Percentiles rank a stretch among this genome's conserved stretches.
Evolutionary conservation across 805 yeast species (phyloP).

Genomic region (Lachancea thermotolerans): DNA sequence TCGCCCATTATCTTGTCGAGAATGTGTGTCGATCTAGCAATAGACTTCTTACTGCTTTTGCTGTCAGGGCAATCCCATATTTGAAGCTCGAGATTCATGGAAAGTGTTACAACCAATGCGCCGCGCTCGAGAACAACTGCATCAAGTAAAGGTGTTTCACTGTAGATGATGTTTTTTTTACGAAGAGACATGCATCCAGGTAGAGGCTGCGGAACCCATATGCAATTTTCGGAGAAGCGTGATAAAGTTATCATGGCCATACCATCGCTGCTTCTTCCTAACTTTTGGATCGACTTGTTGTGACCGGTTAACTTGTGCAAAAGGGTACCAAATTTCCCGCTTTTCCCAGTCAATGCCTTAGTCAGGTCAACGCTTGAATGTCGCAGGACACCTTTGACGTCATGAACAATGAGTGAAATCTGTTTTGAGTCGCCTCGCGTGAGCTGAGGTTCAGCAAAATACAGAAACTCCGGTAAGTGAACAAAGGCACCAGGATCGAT

Average conservation of each 20-base stretch:
- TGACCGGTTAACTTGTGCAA: constrained; percentile 76
- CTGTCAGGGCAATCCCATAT: constrained; percentile 53
- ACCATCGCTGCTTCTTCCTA: constrained; percentile 65
- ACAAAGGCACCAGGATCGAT: constrained; percentile 25
- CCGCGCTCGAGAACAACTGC: constrained; percentile 48
- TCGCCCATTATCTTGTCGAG: constrained; percentile 7
- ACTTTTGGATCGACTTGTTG: constrained; percentile 63
- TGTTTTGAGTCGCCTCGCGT: constrained; percentile 21
- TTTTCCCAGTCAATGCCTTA: constrained; percentile 15
- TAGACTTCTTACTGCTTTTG: constrained; percentile 18
- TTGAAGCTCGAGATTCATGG: constrained; percentile 38
- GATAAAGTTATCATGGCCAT: constrained; percentile 51
- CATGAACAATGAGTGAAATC: constrained; percentile 42
- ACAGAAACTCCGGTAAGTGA: constrained; percentile 29
- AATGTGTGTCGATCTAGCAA: constrained; percentile 13
- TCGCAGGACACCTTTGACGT: constrained; percentile 34
- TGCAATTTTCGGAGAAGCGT: constrained; percentile 47
- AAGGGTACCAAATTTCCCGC: constrained; percentile 24
- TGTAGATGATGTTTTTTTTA: constrained; percentile 36
- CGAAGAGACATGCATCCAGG: constrained; percentile 30
- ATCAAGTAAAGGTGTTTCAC: constrained; percentile 40
- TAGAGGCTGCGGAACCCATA: constrained; percentile 47
- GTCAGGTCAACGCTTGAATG: constrained; percentile 28
- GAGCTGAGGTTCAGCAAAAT: constrained; percentile 33
- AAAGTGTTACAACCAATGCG: constrained; percentile 38